Evolutionary conservation across 208 protist genomes (phyloP).

Genomic region (Trypanosoma rangeli): DNA sequence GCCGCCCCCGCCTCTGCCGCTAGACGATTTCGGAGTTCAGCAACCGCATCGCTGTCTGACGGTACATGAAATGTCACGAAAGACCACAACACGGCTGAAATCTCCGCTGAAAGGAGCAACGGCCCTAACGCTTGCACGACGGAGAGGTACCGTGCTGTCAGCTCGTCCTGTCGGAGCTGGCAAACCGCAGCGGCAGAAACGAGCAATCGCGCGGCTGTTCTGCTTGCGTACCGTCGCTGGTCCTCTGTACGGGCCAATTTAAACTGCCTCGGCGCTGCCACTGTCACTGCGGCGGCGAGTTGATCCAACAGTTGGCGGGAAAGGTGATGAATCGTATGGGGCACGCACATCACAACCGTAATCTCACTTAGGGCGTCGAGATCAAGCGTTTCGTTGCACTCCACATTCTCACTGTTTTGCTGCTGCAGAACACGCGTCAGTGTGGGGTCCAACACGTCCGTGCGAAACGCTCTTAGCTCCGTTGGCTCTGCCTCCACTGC

Average conservation of each 20-base stretch:
- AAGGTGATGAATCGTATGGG: constrained; percentile 66
- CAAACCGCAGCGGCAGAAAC: constrained; percentile 45
- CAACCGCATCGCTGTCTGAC: constrained; percentile 11
- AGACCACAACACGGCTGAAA: constrained; percentile 20
- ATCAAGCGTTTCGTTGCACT: constrained; percentile 25
- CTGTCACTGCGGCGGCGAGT: constrained; percentile 32
- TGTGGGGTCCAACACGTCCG: constrained; percentile 57
- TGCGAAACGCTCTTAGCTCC: constrained; percentile 54
- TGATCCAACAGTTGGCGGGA: constrained; percentile 37
- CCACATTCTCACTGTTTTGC: constrained; percentile 1
- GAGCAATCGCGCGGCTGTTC: constrained; percentile 42
- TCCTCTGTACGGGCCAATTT: constrained; percentile 9
- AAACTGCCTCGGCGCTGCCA: constrained; percentile 20
- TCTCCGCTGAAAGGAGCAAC: constrained; percentile 30
- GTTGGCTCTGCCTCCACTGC: constrained; percentile 59
- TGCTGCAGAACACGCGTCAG: constrained; percentile 45
- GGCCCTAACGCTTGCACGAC: constrained; percentile 40
- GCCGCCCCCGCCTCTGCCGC: constrained; percentile 13
- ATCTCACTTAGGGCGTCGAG: constrained; percentile 65
- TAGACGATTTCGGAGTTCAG: constrained; percentile 13
- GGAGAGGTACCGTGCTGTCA: constrained; percentile 43
- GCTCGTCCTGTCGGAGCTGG: constrained; percentile 39
- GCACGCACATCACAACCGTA: constrained; percentile 67
- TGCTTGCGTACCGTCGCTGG: constrained; percentile 11
- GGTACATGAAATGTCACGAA: constrained; percentile 24